Percentiles rank a stretch among this genome's conserved stretches.
These are phyloP conservation scores for Candida khao-thaluensis DNA, from an alignment of 805 yeast species.

Conservation along the genomic window DNA sequence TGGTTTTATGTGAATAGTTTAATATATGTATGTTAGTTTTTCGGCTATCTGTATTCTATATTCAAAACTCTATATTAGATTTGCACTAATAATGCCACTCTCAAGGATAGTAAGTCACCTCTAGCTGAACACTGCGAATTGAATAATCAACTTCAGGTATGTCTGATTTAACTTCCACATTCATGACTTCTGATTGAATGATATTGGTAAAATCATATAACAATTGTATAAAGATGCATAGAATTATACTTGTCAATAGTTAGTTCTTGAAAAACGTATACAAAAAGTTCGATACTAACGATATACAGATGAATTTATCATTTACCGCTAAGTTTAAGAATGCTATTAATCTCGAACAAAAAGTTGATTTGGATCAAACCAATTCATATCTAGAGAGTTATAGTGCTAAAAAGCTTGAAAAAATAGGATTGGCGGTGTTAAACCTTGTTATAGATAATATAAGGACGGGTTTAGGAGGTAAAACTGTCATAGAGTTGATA, in stretches of 20 bases:
- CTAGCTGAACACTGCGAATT: too few species aligned
- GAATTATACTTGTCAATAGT: conserved; percentile 14
- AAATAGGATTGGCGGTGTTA: conserved; percentile 70
- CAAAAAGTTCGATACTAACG: conserved; percentile 19
- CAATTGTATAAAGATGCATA: conserved; percentile 26
- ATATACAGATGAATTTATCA: background rate
- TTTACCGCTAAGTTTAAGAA: conserved; percentile 20
- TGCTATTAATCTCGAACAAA: conserved; percentile 40
- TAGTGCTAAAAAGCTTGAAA: conserved; percentile 64
- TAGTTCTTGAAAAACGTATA: conserved; percentile 30
- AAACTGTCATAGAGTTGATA: conserved; percentile 60
- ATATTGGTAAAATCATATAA: conserved; percentile 8
- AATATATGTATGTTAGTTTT: too few species aligned
- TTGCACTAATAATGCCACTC: too few species aligned
- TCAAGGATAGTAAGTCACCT: too few species aligned
- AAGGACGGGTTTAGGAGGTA: conserved; percentile 79
- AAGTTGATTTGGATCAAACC: conserved; percentile 34
- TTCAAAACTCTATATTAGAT: too few species aligned
- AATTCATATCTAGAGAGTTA: conserved; percentile 31
- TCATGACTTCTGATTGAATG: conserved; percentile 8
- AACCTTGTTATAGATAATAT: conserved; percentile 62
- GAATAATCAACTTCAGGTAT: too few species aligned
- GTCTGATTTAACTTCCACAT: conserved; percentile 5
- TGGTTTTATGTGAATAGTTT: too few species aligned
- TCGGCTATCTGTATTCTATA: too few species aligned